Base-by-base conservation (phyloP, 306 rosid species). In the Gynostemma pentaphyllum region DNA sequence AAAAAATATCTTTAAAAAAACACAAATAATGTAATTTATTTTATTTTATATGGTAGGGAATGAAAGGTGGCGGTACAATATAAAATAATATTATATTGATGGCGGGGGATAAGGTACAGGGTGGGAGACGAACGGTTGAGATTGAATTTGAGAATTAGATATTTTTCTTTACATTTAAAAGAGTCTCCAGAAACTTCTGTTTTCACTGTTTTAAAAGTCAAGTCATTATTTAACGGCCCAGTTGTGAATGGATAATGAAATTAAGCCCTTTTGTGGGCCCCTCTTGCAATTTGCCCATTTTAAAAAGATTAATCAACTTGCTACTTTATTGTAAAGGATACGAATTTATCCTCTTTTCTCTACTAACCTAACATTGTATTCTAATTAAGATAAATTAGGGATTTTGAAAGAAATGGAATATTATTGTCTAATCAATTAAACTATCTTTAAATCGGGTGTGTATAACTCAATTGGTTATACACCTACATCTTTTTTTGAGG, bases 121-220 rank as follows among this genome's bases (percentile, higher is more conserved):
- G 13, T 11, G n/a, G 9, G 14, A n/a, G 79, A 79, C 78, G 76
- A 9, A 70, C 77, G 96, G 99, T 59, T 68, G 84, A 72, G 94
- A 92, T 84, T 78, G 73, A 10, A 19, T 37, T 61, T 16, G 64
- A 68, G 5, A 24, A 55, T 41, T 1, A 79, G 96, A 92, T 92
- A 88, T 83, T 90, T 83, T 42, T 27, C 26, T 23, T 28, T 49
- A 57, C n/a, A 45, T 18, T 64, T 16, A 45, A 34, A 4, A 21
- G 74, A 74, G 80, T 80, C 62, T 92, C 99, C 88, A 80, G 99
- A 92, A 92, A 76, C 84, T 92, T 88, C 94, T 78, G 68, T 66
- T 11, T 34, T 16, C 26, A 45, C 24, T 16, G 53, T 28, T 15
- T 7, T 7, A 42, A 45, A 45, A 29, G 64, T 57, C 29, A 36